Evolutionary conservation across 208 protist genomes (phyloP).

Genomic region (Naegleria gruberi): DNA sequence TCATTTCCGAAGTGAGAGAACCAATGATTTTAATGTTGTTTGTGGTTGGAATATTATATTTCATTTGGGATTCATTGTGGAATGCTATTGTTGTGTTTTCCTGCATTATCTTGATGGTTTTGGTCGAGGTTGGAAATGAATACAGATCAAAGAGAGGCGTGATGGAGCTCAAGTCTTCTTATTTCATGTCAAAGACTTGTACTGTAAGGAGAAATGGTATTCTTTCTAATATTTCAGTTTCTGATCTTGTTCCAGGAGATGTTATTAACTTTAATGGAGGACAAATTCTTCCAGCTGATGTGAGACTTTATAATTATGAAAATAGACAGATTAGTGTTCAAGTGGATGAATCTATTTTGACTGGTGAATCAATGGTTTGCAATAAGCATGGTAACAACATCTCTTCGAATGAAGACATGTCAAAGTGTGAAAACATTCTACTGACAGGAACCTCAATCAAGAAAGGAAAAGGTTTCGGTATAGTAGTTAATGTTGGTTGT

Average conservation of each 20-base stretch:
- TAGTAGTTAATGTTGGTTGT: conserved; percentile 57
- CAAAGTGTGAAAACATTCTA: conserved; percentile 65
- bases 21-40: not conserved
- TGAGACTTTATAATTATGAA: conserved; percentile 67
- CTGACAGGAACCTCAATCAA: conserved; percentile 72
- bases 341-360: not conserved
- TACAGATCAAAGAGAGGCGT: conserved; percentile 5
- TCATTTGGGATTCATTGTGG: not conserved
- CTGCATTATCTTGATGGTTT: not conserved
- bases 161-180: not conserved
- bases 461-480: conserved; percentile 60
- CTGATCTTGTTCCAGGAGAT: conserved; percentile 88
- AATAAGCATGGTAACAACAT: not conserved
- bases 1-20: not conserved
- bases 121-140: conserved; percentile 4
- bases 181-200: not conserved
- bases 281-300: conserved; percentile 81
- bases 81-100: not conserved
- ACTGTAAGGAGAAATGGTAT: not conserved
- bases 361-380: not conserved
- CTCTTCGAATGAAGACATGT: conserved; percentile 11
- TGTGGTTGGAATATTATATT: not conserved
- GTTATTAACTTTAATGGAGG: conserved; percentile 72
- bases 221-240: not conserved
- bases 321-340: conserved; percentile 28